A percentile compares a stretch with the other conserved stretches of the same genome.
Conservation (phyloP, 2,329 filamentous ascomycete species). For the Fusarium clavum region DNA sequence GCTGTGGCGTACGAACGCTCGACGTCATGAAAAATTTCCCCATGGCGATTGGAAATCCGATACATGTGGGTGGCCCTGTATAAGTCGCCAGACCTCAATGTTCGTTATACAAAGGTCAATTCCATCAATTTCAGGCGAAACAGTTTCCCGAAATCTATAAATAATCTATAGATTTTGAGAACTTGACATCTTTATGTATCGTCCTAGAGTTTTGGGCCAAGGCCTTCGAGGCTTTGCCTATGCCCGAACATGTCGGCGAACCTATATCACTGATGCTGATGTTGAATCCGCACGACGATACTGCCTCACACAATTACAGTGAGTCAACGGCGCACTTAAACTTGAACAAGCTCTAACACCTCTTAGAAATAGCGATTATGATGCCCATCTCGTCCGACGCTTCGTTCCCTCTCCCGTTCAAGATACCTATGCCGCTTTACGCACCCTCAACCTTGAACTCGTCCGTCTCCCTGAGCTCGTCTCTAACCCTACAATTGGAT, state of each 20-base stretch:
- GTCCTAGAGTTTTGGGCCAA: conserved; percentile 51
- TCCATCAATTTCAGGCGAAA: conserved; percentile 2
- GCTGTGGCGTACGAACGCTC: conserved; percentile 28
- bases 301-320: conserved; percentile 66
- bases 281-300: conserved; percentile 65
- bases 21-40: conserved; percentile 48
- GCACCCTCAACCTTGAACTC: conserved; percentile 92
- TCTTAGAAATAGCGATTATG: conserved; percentile 83
- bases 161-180: background rate
- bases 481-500: conserved; percentile 85
- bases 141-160: background rate
- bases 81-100: conserved; percentile 27
- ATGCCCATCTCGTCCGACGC: conserved; percentile 85
- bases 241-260: conserved; percentile 50
- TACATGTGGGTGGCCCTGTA: conserved; percentile 39
- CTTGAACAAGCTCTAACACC: conserved; percentile 14
- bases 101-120: conserved; percentile 23
- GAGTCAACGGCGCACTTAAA: conserved; percentile 17
- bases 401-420: conserved; percentile 81
- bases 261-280: conserved; percentile 63
- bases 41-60: conserved; percentile 43
- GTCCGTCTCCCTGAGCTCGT: conserved; percentile 90
- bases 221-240: conserved; percentile 53
- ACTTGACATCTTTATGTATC: conserved; percentile 53
- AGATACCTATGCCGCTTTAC: conserved; percentile 89